Conservation (phyloP, 129 eudicot species). For the Silybum marianum region DNA sequence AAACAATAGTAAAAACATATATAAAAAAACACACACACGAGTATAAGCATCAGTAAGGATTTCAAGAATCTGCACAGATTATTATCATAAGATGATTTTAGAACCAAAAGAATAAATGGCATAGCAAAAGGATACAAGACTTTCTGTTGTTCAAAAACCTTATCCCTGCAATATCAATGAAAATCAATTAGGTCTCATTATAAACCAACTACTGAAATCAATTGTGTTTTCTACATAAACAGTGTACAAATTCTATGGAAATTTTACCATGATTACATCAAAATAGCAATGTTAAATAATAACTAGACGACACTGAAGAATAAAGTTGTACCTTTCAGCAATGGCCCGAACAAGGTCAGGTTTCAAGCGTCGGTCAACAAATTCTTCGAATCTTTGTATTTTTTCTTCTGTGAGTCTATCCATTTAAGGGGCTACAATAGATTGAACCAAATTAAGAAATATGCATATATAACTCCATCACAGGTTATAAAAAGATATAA, state of each 20-base stretch:
- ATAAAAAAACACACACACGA: conserved; percentile 21
- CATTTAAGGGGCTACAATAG: conserved; percentile 48
- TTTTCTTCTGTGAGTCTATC: conserved; percentile 57
- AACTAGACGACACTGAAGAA: neutral
- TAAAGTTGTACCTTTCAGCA: conserved; percentile 59
- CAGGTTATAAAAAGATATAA: neutral
- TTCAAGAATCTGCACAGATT: neutral
- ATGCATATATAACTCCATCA: neutral
- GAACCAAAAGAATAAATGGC: neutral
- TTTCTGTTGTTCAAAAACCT: conserved; percentile 90
- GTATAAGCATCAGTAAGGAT: conserved; percentile 13
- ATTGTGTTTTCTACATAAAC: neutral
- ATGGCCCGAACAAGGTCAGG: conserved; percentile 89
- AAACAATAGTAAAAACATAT: neutral
- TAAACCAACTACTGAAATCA: neutral
- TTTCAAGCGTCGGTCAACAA: conserved; percentile 78
- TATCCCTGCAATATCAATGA: conserved; percentile 73
- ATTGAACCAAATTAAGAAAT: conserved; percentile 13
- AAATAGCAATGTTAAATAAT: neutral
- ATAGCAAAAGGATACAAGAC: conserved; percentile 79
- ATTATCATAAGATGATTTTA: neutral
- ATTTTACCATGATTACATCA: neutral
- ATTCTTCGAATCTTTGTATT: conserved; percentile 75
- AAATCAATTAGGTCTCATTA: conserved; percentile 15
- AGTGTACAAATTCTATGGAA: neutral